Evolutionary conservation across 345 rosid species (phyloP).

Genomic region (Dipteronia dyeriana): DNA sequence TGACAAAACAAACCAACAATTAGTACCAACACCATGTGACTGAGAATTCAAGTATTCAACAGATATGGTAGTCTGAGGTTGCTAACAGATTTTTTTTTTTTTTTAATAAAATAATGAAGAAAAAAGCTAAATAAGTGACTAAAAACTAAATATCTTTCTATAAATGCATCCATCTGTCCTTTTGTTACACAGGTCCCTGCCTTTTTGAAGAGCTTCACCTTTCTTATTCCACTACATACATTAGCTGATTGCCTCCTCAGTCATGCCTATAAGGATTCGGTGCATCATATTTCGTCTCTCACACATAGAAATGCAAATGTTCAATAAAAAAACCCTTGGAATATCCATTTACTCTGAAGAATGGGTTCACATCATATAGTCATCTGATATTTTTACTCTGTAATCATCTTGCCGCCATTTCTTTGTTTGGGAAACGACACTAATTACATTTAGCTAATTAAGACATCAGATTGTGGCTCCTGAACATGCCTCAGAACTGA

Average conservation of each 20-base stretch:
- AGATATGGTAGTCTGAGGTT: slow-evolving; percentile 2
- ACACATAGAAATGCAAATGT: neutral
- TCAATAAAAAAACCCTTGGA: neutral
- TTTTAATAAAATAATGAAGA: neutral
- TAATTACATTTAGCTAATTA: neutral
- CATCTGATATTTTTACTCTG: neutral
- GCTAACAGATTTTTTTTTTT: neutral
- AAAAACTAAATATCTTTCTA: neutral
- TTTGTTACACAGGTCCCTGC: neutral
- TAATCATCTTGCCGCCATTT: neutral
- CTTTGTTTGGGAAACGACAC: neutral
- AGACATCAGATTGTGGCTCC: neutral
- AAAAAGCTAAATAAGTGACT: neutral
- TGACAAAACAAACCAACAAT: slow-evolving; percentile 19
- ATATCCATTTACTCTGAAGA: neutral
- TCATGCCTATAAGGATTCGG: neutral
- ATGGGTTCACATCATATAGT: neutral
- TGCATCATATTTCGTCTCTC: neutral
- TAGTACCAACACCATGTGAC: neutral
- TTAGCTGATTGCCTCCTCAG: neutral
- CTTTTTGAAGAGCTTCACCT: neutral
- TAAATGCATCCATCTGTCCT: neutral
- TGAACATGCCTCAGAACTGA: neutral
- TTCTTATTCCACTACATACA: neutral
- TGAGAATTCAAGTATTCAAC: neutral